Evolutionary conservation across 768 basidiomycete genomes (phyloP).

Genomic region (Trametes maxima): DNA sequence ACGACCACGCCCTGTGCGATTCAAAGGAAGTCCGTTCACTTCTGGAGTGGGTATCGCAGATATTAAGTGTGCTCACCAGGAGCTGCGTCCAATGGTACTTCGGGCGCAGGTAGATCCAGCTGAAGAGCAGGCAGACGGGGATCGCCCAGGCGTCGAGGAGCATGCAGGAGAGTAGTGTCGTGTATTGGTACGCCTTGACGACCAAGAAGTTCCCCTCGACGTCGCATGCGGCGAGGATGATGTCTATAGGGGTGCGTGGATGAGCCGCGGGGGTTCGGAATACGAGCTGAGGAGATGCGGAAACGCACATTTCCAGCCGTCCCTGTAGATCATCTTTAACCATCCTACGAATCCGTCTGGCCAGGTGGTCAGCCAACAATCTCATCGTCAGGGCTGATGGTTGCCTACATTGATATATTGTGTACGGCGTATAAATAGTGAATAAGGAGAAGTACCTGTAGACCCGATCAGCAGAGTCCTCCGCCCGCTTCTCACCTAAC

Average conservation of each 20-base stretch:
- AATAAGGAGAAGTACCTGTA: constrained; percentile 79
- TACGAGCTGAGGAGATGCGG: not conserved
- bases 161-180: constrained; percentile 87
- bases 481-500: not conserved
- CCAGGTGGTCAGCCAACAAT: not conserved
- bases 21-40: not conserved
- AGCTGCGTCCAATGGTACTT: constrained; percentile 85
- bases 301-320: constrained; percentile 85
- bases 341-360: constrained; percentile 85
- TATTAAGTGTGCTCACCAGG: constrained; percentile 48
- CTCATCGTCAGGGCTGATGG: not conserved
- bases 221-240: constrained; percentile 77
- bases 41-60: not conserved
- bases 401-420: constrained; percentile 78
- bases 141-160: constrained; percentile 94
- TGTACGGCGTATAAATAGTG: constrained; percentile 81
- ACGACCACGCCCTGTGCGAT: constrained; percentile 63
- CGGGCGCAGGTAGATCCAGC: constrained; percentile 80
- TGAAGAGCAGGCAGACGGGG: constrained; percentile 82
- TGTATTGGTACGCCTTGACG: constrained; percentile 86
- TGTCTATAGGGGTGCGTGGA: constrained; percentile 46
- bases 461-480: not conserved
- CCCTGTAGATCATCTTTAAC: constrained; percentile 67
- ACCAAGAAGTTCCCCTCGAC: constrained; percentile 90
- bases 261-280: not conserved